Evolutionary conservation across 1,284 basidiomycete species (phyloP), one percentile per base, ranked within the genome.

Genomic region (Papiliotrema laurentii): DNA sequence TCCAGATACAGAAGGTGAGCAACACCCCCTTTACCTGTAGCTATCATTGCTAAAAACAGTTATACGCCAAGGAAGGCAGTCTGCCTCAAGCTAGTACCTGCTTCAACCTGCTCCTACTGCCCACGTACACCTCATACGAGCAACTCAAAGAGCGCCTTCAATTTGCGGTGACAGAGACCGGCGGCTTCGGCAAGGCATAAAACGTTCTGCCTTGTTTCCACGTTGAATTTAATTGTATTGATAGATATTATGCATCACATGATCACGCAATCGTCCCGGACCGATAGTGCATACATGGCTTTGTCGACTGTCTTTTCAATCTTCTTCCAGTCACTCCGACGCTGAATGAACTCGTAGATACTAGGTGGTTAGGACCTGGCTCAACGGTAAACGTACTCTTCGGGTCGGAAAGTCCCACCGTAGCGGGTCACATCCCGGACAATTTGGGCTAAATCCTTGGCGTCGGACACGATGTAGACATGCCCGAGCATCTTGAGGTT

Each of bases 401-500:
- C 94, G 2, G 92, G 90, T 31, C 87, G 80, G 70, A 94, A 89
- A 2, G 87, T 85, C 4, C 93, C 92, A 0, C 92, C 91, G 69
- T 96, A 96, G 36, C 92, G 79, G 11, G 89, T 89, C 5, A 94
- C 89, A 72, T 97, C 93, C 55, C 90, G 78, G 19, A 97, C 90
- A 61, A 97, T 93, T 74, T 90, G 86, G 26, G 91, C 92, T 4
- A 98, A 78, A 66, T 97, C 92, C 62, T 91, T 93, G 0, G 90
- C 90, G 55, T 93, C 89, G 16, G 75, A 75, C 22, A 80, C 76
- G 43, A 97, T 89, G 69, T 86, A 98, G 7, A 97, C 87, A 64
- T 96, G 91, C 0, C 92, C 93, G 6, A 97, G 78, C 88, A 97
- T 93, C 73, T 96, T 97, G 49, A 98, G 79, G 60, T 92, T 86